Evolutionary conservation across 2,329 filamentous ascomycete species (phyloP), one percentile per base, ranked within the genome.

Genomic region (Chrysosporium keratinophilum): DNA sequence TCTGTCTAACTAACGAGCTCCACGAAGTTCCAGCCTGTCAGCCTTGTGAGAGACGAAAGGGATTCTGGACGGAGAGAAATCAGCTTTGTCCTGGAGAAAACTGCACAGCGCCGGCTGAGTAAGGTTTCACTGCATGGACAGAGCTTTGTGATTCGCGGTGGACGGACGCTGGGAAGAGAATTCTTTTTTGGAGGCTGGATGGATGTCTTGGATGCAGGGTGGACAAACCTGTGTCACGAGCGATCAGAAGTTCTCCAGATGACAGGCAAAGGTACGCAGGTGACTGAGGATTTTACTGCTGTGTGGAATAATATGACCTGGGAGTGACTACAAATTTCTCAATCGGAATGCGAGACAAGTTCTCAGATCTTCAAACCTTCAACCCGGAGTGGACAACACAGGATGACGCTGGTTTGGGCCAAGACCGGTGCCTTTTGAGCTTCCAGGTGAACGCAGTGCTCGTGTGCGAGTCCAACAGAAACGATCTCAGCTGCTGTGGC

Each of bases 41-140:
- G 50, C 50, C 50, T 52, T 52, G 42, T 46, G 19, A 39, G 34
- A 45, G 42, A 52, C 20, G 34, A 46, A 45, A 52, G 41, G 7
- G 40, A 10, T 40, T 43, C 14, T 23, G 23, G 14, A 14, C 42
- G 28, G 15, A 39, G 31, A 46, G 19, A 28, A 28, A 28, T 28
- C 23, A 12, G 40, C 15, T 40, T 43, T n/a, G 23, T 28, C 15
- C 23, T 42, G 28, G n/a, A 39, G 31, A 46, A n/a, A n/a, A n/a
- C 17, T 19, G 19, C 31, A 34, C 23, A 28, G 23, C 23, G 41
- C 41, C 31, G 34, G 50, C 41, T 45, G 50, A 46, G 37, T 52
- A 39, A 52, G 23, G 50, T 46, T 52, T 39, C 42, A 52, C 50
- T 7, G 17, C 41, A 40, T 23, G 41, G 33, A 15, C 37, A 19